Evolutionary conservation across 2,329 filamentous ascomycete genomes (phyloP).

Genomic region (Westerdykella ornata): DNA sequence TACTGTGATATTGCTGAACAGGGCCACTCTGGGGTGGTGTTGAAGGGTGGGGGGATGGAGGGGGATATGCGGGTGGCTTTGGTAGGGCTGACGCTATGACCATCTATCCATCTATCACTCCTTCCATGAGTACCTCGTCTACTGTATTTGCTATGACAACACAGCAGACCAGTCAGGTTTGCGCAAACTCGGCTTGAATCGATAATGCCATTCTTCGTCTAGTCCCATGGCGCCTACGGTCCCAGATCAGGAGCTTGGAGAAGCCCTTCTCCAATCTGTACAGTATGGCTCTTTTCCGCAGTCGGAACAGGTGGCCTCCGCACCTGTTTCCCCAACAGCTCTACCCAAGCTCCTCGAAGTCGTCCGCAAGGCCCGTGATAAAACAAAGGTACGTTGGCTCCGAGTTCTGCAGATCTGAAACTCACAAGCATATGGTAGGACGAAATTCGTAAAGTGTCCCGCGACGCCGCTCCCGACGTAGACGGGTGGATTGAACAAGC

Average conservation of each 20-base stretch:
- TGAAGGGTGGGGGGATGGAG: neutral
- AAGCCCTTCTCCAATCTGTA: conserved; percentile 60
- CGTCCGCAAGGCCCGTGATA: conserved; percentile 47
- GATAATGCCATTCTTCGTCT: conserved; percentile 3
- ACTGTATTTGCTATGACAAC: neutral
- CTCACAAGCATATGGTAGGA: conserved; percentile 40
- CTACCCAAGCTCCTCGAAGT: conserved; percentile 47
- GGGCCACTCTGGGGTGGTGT: too few relatives aligned
- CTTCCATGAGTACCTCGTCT: neutral
- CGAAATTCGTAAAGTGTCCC: conserved; percentile 70
- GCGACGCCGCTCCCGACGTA: conserved; percentile 69
- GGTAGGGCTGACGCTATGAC: conserved; percentile 1
- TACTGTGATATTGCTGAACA: too few relatives aligned
- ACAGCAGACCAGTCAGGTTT: neutral
- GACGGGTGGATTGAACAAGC: conserved; percentile 82
- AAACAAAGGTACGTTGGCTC: conserved; percentile 44
- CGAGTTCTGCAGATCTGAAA: conserved; percentile 4
- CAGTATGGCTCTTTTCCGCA: conserved; percentile 51
- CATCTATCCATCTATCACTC: neutral
- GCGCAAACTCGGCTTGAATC: neutral
- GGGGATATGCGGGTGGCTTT: conserved; percentile 4
- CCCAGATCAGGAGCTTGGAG: conserved; percentile 42
- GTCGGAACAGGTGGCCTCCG: conserved; percentile 49
- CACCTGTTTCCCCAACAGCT: conserved; percentile 45
- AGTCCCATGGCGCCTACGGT: conserved; percentile 24